Conservation (phyloP, 768 basidiomycete species). For the Hydnum rufescens region DNA sequence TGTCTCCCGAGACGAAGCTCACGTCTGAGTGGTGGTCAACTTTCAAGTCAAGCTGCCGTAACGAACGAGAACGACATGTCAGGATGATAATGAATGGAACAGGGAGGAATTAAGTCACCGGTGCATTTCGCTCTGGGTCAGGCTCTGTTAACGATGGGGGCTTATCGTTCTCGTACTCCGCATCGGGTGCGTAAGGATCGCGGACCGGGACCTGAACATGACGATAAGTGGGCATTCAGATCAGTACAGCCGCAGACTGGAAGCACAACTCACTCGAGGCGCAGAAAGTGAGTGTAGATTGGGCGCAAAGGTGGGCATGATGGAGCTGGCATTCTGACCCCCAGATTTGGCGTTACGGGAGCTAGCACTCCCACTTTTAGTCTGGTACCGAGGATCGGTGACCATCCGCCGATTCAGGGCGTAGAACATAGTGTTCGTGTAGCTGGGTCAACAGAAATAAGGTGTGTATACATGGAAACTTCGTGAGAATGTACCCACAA, state of each 20-base stretch:
- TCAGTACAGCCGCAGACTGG: background rate
- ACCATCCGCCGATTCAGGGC: background rate
- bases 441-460: background rate
- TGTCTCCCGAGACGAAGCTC: no score
- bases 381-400: background rate
- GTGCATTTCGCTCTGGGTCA: no score
- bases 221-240: background rate
- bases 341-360: background rate
- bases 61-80: no score
- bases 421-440: background rate
- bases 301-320: background rate
- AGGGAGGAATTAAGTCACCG: no score
- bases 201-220: background rate
- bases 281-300: background rate
- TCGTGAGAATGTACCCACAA: background rate
- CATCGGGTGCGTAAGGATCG: conserved; percentile 1
- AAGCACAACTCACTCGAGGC: background rate
- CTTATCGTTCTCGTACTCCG: background rate
- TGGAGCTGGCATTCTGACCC: background rate
- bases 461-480: background rate
- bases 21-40: no score
- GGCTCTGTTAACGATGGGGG: background rate
- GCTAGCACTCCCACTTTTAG: background rate
- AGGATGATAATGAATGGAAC: no score
- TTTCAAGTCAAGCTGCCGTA: no score